Conservation (phyloP, 345 rosid genomes). For the Bruguiera parviflora region DNA sequence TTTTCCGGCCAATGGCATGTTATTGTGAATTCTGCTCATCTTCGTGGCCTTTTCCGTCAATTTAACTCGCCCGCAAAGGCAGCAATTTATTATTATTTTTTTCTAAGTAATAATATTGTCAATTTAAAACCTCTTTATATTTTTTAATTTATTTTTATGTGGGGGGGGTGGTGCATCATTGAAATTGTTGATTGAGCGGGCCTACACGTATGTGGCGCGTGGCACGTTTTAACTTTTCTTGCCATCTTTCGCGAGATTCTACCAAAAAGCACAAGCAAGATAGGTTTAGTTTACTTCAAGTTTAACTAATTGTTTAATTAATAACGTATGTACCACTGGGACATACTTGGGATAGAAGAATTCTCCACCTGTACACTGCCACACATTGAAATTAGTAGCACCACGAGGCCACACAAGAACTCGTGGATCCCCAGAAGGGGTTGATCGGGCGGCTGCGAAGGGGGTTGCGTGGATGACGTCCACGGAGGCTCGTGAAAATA, state of each 20-base stretch:
- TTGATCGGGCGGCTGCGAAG: slow-evolving; percentile 26
- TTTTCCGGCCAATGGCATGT: slow-evolving; percentile 22
- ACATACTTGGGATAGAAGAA: not conserved
- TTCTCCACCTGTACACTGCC: slow-evolving; percentile 8
- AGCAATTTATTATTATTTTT: too few relatives aligned
- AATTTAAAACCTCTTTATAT: too few relatives aligned
- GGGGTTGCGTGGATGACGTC: not conserved
- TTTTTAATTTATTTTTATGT: too few relatives aligned
- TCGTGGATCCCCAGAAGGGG: slow-evolving; percentile 2
- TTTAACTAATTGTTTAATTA: too few relatives aligned
- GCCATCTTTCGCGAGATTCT: too few relatives aligned
- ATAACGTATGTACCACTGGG: not conserved
- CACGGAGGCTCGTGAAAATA: slow-evolving; percentile 16
- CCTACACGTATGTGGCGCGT: too few relatives aligned
- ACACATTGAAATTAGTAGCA: slow-evolving; percentile 10
- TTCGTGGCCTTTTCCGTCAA: slow-evolving; percentile 9
- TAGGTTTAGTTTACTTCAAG: too few relatives aligned
- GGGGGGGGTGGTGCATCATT: too few relatives aligned
- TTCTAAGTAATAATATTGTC: too few relatives aligned
- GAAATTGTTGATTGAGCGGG: too few relatives aligned
- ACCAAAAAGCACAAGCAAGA: too few relatives aligned
- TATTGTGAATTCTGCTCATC: slow-evolving; percentile 23
- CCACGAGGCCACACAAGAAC: not conserved
- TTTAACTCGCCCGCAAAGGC: not conserved
- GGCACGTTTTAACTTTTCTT: too few relatives aligned